Conservation (phyloP, 2,329 filamentous ascomycete genomes). For the Ceratocystis ficicola region DNA sequence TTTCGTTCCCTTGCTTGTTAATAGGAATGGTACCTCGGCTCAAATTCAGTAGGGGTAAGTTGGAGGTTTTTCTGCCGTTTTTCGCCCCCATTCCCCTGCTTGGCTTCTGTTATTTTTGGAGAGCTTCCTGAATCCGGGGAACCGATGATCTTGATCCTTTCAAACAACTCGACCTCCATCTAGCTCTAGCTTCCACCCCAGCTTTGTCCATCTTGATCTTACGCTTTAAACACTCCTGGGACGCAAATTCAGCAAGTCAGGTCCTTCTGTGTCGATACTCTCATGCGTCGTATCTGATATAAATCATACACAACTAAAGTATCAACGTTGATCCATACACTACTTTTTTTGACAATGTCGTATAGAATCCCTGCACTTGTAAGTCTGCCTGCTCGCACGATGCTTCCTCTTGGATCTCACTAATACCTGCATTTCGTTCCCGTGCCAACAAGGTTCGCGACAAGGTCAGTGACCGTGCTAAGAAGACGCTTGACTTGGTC, state of each 20-base stretch:
- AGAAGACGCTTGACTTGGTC: conserved; percentile 73
- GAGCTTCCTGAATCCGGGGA: background rate
- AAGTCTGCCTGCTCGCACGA: background rate
- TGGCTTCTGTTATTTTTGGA: conserved; percentile 1
- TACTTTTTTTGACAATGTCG: conserved; percentile 13
- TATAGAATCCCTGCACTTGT: conserved; percentile 20
- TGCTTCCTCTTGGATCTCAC: background rate
- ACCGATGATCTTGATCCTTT: background rate
- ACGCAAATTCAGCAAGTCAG: too few species aligned
- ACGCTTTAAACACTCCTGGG: too few species aligned
- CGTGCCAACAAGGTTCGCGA: conserved; percentile 33
- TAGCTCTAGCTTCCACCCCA: background rate
- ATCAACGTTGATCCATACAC: background rate
- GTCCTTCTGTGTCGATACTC: too few species aligned
- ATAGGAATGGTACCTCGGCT: conserved; percentile 1
- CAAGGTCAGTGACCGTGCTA: conserved; percentile 70
- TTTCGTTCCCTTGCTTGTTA: too few species aligned
- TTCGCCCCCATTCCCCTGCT: background rate
- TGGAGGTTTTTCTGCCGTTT: background rate
- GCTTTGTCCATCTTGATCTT: too few species aligned
- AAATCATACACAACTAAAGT: background rate
- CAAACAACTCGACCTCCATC: background rate
- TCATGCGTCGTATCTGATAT: too few species aligned
- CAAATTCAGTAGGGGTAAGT: background rate
- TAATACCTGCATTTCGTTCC: conserved; percentile 4